Base-by-base conservation (phyloP, 345 rosid species). In the Eutrema japonicum region DNA sequence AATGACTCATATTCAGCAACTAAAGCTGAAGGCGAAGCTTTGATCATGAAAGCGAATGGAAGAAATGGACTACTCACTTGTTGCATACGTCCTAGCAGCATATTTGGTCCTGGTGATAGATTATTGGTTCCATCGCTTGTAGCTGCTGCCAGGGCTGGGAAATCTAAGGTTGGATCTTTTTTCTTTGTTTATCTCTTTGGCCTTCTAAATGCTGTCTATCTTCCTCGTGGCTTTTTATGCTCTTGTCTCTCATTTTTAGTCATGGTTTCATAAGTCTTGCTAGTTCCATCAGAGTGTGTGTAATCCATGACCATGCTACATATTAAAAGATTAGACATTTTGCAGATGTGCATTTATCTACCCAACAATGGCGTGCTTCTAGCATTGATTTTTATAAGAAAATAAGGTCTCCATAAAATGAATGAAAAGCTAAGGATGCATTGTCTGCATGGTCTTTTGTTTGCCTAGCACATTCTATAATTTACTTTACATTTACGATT, bases 91-190 rank as follows among this genome's bases (percentile, higher is more conserved):
- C 98, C 98, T 9, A 94, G 98, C 64, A 74, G 93, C 62, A 89
- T 94, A 71, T 94, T 94, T 72, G 97, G 98, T 49, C 97, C 98
- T 33, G 98, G 98, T 60, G 97, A 94, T 84, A 86, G 64, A 83
- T 78, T 91, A 80, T 69, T 94, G 58, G 83, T 91, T 79, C 98
- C 98, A 9, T 84, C 98, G 13, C 83, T 94, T 71, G 88, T 81
- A 61, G 82, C 83, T 75, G 93, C 96, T 56, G 97, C 93, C 18
- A 87, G 83, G 71, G 96, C 96, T 29, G 97, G 98, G 43, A 91
- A 94, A 83, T 85, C 87, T 14, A 94, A 91, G 96, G 98, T 92
- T 70, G 47, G 61, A 73, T 64, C 11, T 13, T 22, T 49, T 18
- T 61, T 62, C 14, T 36, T 33, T 75, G 43, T 53, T 47, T 72